Base-by-base conservation (phyloP, 805 yeast genomes). In the Myxozyma udenii region DNA sequence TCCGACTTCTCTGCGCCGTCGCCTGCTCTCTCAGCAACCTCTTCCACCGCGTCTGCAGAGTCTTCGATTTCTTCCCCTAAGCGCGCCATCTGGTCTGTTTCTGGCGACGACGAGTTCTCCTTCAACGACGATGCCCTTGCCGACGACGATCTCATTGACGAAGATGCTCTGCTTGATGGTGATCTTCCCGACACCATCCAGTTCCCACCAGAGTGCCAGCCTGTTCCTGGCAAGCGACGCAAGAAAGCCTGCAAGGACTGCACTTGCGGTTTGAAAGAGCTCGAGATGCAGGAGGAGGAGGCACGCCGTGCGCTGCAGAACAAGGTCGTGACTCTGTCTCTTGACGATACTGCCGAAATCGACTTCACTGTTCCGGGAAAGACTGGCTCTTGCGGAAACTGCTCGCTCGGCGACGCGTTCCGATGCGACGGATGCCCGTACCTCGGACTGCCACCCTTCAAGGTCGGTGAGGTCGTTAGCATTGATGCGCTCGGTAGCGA, bases 371-470 rank as follows among this genome's bases (percentile, higher is more conserved):
- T 90, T n/a, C 88, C 90, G 59, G 98, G 98, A 37, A 91, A 91
- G 64, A 85, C 95, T 11, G 72, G 69, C 2, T 96, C 97, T 2
- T 93, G 99, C 73, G 96, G 96, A 23, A 87, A 95, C 9, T 93
- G 99, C 72, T 83, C 98, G 0, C 76, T 93, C 44, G 99, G 99
- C 40, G 99, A 93, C 69, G 98, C 98, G 0, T 93, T 93, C 73
- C 77, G 99, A 65, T 93, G 99, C 69, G 95, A 90, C 61, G 97
- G 98, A 1, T 93, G 99, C 71, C 99, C 99, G 36, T 93, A 84
- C 70, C 73, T 93, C 61, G 99, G 99, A 0, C 74, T 93, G 41
- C 99, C 99, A 14, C 97, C 99, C 2, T 93, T 93, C 78, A 89
- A 89, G 71, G 98, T 98, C 0, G 99, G 99, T 46, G 95, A 93